A percentile compares a stretch with the other conserved stretches of the same genome.
These are phyloP conservation scores for Xerocomus spinulosus DNA, from an alignment of 768 basidiomycete species.

Conservation along the genomic window DNA sequence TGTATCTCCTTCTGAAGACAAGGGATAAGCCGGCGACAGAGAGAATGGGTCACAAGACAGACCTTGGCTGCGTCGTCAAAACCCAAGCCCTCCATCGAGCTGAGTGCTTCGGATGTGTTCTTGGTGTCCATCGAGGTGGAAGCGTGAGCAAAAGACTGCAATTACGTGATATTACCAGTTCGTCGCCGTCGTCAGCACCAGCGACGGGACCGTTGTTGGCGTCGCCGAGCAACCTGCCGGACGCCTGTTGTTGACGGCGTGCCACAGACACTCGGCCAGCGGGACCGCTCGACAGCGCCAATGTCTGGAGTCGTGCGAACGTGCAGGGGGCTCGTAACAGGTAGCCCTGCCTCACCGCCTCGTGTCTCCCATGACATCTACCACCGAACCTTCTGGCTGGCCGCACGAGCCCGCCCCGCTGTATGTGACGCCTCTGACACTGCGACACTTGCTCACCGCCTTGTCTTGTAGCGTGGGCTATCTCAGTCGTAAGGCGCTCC, in stretches of 20 bases:
- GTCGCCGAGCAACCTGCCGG: constrained; percentile 1
- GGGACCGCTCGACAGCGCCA: constrained; percentile 13
- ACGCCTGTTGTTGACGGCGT: background rate
- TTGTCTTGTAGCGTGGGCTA: constrained; percentile 46
- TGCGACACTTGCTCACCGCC: constrained; percentile 9
- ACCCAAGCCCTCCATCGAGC: constrained; percentile 36
- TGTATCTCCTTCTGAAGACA: constrained; percentile 71
- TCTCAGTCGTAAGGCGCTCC: constrained; percentile 58
- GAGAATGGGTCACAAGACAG: constrained; percentile 1
- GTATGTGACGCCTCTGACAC: constrained; percentile 34
- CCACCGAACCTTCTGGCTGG: constrained; percentile 39
- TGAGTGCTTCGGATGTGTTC: constrained; percentile 21
- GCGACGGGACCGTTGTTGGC: constrained; percentile 6
- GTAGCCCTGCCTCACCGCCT: constrained; percentile 31
- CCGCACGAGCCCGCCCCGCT: constrained; percentile 49
- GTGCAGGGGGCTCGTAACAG: constrained; percentile 17
- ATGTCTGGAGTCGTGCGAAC: constrained; percentile 29
- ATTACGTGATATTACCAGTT: constrained; percentile 19
- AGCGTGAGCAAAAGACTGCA: constrained; percentile 23
- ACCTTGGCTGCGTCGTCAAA: constrained; percentile 82
- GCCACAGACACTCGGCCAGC: background rate
- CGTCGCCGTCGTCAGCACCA: constrained; percentile 9
- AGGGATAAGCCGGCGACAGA: constrained; percentile 4
- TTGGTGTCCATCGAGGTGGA: constrained; percentile 23
- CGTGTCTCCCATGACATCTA: constrained; percentile 45